Evolutionary conservation across 2,329 filamentous ascomycete species (phyloP), one percentile per base, ranked within the genome.

Genomic region (Emmonsiellopsis sp.): DNA sequence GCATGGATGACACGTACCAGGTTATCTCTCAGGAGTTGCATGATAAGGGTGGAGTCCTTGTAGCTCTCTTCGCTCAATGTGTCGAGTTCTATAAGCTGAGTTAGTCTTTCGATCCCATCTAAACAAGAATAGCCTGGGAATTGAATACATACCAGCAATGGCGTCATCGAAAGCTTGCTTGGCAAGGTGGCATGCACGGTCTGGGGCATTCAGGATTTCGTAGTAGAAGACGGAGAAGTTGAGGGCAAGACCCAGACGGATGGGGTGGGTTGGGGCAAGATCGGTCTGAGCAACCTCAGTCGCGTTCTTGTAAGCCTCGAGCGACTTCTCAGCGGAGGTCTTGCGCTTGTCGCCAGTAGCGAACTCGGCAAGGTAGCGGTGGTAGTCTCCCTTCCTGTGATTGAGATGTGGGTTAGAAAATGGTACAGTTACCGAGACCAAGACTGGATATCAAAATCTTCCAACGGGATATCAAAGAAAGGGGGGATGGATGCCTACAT

Each of bases 161-260:
- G 92, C 92, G 76, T 97, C 92, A 69, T 95, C 89, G 69, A 95
- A 95, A 55, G 88, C 88, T 74, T 92, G 88, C 84, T 95, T 95
- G 75, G 89, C 92, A 64, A 96, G 85, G 75, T 95, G 91, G 85
- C 92, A 96, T 71, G 91, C 92, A 79, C 94, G 92, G 74, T 97
- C 93, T 60, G 92, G 92, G 43, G 92, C 90, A 82, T 97, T 98
- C 68, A 97, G 82, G 73, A 97, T 98, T 84, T 98, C 88, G 75
- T 98, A 98, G 86, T 97, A 97, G 83, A 96, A 97, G 69, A 96
- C 91, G 61, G 91, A 95, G 82, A 94, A 94, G 85, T 95, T 95
- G 63, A 95, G 82, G 65, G 89, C 89, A 62, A 95, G 84, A 71
- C 89, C 89, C 61, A 95, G 86, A 68, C 89, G 88, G 76, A 94